These are phyloP conservation scores for Whalleya microplaca DNA, from an alignment of 2,329 filamentous ascomycete species.

Conservation along the genomic window DNA sequence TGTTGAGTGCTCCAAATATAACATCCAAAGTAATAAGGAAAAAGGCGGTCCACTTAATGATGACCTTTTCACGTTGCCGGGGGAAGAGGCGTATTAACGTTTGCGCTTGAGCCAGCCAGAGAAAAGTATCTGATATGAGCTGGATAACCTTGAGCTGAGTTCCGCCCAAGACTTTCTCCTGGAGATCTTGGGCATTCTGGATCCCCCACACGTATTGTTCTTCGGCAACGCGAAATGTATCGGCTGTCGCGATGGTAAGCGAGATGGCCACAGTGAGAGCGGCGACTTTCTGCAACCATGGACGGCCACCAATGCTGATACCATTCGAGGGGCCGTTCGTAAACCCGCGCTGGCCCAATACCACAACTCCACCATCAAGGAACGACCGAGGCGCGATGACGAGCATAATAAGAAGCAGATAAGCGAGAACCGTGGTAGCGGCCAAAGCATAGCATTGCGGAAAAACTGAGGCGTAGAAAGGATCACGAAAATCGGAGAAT, in stretches of 20 bases:
- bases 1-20: constrained; percentile 89
- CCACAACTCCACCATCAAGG: constrained; percentile 81
- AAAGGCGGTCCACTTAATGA: constrained; percentile 99
- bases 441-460: constrained; percentile 93
- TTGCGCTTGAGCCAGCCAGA: constrained; percentile 97
- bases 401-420: constrained; percentile 91
- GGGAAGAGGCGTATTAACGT: constrained; percentile 95
- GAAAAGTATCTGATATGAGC: constrained; percentile 91
- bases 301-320: constrained; percentile 85
- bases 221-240: constrained; percentile 86
- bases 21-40: constrained; percentile 89
- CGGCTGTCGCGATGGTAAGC: constrained; percentile 88
- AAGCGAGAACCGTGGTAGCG: constrained; percentile 86
- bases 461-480: constrained; percentile 92
- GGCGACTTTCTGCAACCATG: constrained; percentile 88
- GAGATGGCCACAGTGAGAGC: constrained; percentile 78
- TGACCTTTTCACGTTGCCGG: constrained; percentile 93
- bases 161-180: constrained; percentile 79
- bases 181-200: constrained; percentile 77
- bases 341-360: constrained; percentile 80
- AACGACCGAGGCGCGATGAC: constrained; percentile 95
- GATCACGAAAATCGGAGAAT: constrained; percentile 73
- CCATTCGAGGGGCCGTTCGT: constrained; percentile 79
- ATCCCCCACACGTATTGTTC: constrained; percentile 78
- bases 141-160: constrained; percentile 87